Conservation (phyloP, 495 filamentous ascomycete genomes). For the Neurospora intermedia region DNA sequence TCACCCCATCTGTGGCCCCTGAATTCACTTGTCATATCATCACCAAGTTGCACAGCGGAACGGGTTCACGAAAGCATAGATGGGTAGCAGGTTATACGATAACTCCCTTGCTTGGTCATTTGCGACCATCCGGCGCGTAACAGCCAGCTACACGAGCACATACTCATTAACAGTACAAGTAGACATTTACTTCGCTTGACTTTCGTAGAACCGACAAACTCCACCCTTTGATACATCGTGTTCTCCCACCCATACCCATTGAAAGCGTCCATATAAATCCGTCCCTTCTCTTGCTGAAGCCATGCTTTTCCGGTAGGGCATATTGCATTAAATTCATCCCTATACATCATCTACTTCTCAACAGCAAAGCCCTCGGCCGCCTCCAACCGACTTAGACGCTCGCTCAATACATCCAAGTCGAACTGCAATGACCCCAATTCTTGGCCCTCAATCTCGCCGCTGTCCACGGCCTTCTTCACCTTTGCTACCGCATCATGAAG, state of each 20-base stretch:
- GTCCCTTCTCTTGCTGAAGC: background rate
- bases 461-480: slow-evolving; percentile 28
- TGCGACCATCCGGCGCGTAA: background rate
- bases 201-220: background rate
- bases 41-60: background rate
- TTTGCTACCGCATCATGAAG: slow-evolving; percentile 30
- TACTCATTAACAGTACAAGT: background rate
- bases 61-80: background rate
- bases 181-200: background rate
- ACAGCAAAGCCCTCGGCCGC: slow-evolving; percentile 9
- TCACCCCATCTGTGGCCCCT: background rate
- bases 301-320: background rate
- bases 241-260: background rate
- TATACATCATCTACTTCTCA: background rate
- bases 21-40: background rate
- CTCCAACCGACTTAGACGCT: slow-evolving; percentile 21
- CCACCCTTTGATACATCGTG: background rate
- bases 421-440: slow-evolving; percentile 15
- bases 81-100: background rate
- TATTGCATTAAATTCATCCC: background rate
- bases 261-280: background rate
- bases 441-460: slow-evolving; percentile 11
- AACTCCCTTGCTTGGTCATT: background rate
- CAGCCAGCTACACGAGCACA: background rate
- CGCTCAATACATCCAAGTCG: slow-evolving; percentile 28